Evolutionary conservation across 2,329 filamentous ascomycete species (phyloP).

Genomic region (Parastagonospora avenae): DNA sequence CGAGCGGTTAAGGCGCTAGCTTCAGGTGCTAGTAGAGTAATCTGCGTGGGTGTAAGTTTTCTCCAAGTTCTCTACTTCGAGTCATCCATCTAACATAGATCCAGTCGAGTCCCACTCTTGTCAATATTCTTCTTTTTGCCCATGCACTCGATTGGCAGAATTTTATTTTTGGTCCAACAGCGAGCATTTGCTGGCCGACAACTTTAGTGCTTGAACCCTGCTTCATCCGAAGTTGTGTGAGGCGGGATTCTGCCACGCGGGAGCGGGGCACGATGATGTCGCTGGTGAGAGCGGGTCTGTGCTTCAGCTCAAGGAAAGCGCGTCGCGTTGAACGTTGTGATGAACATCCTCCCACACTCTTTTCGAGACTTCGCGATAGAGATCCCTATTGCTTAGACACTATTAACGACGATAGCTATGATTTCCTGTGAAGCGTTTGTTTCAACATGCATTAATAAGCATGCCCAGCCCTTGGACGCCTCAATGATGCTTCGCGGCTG

Average conservation of each 20-base stretch:
- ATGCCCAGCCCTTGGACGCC: constrained; percentile 20
- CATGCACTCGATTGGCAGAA: not conserved
- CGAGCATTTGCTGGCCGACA: not conserved
- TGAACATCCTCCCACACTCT: too few relatives aligned
- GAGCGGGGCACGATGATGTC: constrained; percentile 2
- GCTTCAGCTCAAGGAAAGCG: not conserved
- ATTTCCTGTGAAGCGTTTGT: too few relatives aligned
- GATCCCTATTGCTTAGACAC: too few relatives aligned
- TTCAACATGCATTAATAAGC: constrained; percentile 3
- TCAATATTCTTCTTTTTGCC: constrained; percentile 32
- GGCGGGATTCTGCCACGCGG: not conserved
- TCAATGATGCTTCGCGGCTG: constrained; percentile 15
- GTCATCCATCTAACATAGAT: not conserved
- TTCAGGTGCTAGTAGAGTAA: constrained; percentile 47
- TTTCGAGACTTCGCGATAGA: too few relatives aligned
- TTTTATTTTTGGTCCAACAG: constrained; percentile 1
- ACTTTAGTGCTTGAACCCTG: not conserved
- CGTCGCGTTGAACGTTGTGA: too few relatives aligned
- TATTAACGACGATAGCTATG: too few relatives aligned
- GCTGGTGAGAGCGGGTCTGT: constrained; percentile 5
- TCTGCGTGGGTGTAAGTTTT: constrained; percentile 35
- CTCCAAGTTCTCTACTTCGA: not conserved
- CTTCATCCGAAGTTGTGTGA: not conserved
- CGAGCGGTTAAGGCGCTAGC: constrained; percentile 47
- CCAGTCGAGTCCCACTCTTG: constrained; percentile 42